phyloP scores from a whole-genome alignment of 2,329 filamentous ascomycete genomes.

The Penicillium sp. region DNA sequence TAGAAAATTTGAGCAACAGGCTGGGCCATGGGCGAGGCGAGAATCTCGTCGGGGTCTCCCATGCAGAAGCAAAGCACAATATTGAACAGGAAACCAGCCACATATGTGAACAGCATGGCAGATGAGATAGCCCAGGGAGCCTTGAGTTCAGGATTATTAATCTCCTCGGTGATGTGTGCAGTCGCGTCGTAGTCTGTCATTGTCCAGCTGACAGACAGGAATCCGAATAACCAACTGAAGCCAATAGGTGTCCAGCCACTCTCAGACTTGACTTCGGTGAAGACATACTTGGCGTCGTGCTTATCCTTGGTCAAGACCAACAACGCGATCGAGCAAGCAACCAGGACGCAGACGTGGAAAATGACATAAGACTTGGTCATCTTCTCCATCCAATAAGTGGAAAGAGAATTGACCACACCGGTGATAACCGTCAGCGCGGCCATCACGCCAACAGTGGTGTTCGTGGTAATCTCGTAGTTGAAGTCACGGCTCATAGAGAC shows the following conservation, averaged over 20 bases:
- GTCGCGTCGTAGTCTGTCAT: slow-evolving; percentile 61
- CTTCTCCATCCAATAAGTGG: slow-evolving; percentile 62
- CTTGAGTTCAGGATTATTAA: slow-evolving; percentile 55
- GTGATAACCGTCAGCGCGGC: slow-evolving; percentile 57
- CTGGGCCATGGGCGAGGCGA: slow-evolving; percentile 53
- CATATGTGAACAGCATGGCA: slow-evolving; percentile 60
- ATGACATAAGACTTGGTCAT: slow-evolving; percentile 62
- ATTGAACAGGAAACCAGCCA: slow-evolving; percentile 60
- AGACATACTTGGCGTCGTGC: slow-evolving; percentile 58
- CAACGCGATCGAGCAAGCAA: slow-evolving; percentile 57
- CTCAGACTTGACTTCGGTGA: slow-evolving; percentile 56
- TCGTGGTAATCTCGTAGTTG: slow-evolving; percentile 51
- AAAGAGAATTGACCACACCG: slow-evolving; percentile 59
- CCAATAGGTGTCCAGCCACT: slow-evolving; percentile 60
- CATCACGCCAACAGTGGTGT: slow-evolving; percentile 60
- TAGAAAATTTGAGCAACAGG: slow-evolving; percentile 63
- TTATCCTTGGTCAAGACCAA: slow-evolving; percentile 56
- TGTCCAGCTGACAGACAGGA: slow-evolving; percentile 62
- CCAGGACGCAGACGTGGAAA: slow-evolving; percentile 58
- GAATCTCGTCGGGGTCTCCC: slow-evolving; percentile 54
- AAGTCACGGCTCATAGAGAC: slow-evolving; percentile 57
- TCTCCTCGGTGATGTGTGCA: slow-evolving; percentile 58
- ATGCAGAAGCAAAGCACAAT: slow-evolving; percentile 63
- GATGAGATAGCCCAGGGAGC: slow-evolving; percentile 61
- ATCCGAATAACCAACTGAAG: slow-evolving; percentile 64